These are phyloP conservation scores for Pezicula rhizophila DNA, from an alignment of 2,329 filamentous ascomycete genomes.

Conservation along the genomic window DNA sequence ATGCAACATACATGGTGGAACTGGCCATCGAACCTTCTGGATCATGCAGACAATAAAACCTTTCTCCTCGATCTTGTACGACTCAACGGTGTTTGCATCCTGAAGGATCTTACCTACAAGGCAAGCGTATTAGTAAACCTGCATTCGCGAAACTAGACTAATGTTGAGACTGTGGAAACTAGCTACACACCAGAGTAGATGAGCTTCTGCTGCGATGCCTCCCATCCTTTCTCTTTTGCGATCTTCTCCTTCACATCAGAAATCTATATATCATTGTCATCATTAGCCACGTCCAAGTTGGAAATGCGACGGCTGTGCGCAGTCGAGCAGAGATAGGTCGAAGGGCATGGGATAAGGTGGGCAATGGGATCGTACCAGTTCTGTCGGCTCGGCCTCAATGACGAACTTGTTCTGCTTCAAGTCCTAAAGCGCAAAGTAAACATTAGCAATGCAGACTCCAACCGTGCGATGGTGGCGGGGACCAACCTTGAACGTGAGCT, in stretches of 20 bases:
- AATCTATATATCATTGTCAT: conserved; percentile 51
- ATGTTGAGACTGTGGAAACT: neutral
- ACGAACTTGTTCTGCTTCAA: conserved; percentile 98
- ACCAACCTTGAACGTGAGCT: conserved; percentile 65
- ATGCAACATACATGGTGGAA: neutral
- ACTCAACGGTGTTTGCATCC: conserved; percentile 93
- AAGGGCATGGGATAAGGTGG: neutral
- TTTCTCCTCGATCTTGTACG: conserved; percentile 99
- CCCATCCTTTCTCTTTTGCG: conserved; percentile 87
- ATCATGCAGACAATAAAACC: conserved; percentile 99
- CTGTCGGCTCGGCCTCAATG: conserved; percentile 88
- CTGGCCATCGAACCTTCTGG: conserved; percentile 65
- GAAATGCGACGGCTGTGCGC: neutral
- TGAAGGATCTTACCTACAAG: conserved; percentile 88
- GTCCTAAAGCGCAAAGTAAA: conserved; percentile 54
- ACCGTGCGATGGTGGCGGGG: conserved; percentile 18
- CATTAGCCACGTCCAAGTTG: conserved; percentile 1
- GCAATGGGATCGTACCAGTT: conserved; percentile 62
- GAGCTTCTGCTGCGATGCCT: conserved; percentile 82
- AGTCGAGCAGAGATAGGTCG: neutral
- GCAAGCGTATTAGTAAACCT: conserved; percentile 21
- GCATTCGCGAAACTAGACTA: neutral
- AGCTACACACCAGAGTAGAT: conserved; percentile 83
- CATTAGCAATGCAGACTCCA: conserved; percentile 20
- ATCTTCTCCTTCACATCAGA: conserved; percentile 91